Conservation (phyloP, 2,329 filamentous ascomycete species). For the Curvularia verruculosa region DNA sequence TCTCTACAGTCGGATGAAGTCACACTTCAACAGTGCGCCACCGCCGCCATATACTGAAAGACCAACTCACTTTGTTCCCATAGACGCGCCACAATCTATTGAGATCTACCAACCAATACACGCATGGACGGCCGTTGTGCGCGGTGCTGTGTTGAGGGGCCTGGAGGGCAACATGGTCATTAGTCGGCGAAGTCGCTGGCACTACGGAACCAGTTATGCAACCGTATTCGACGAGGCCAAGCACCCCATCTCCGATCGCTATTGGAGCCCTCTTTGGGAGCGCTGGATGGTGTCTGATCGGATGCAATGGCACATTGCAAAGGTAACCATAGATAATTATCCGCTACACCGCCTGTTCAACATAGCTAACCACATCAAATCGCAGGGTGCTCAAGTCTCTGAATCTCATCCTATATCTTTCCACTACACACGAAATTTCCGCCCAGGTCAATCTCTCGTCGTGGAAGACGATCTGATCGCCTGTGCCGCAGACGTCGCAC, state of each 20-base stretch:
- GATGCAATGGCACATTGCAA: constrained; percentile 86
- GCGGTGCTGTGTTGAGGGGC: constrained; percentile 76
- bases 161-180: constrained; percentile 81
- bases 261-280: constrained; percentile 82
- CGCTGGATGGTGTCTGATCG: constrained; percentile 82
- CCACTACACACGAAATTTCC: constrained; percentile 85
- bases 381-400: constrained; percentile 73
- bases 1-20: constrained; percentile 70
- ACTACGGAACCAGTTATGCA: constrained; percentile 81
- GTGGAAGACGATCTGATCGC: constrained; percentile 83
- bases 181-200: constrained; percentile 73
- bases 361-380: constrained; percentile 12
- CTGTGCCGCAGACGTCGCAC: constrained; percentile 72
- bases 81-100: constrained; percentile 63
- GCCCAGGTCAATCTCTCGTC: constrained; percentile 74
- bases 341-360: not conserved
- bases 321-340: constrained; percentile 55
- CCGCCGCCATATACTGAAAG: constrained; percentile 68
- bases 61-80: constrained; percentile 67
- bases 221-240: constrained; percentile 79
- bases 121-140: constrained; percentile 80
- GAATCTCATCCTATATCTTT: constrained; percentile 77
- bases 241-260: constrained; percentile 74
- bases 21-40: constrained; percentile 64
- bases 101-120: constrained; percentile 84